Evolutionary conservation across 2,329 filamentous ascomycete genomes (phyloP).

Genomic region (Myrmaecium sp.): DNA sequence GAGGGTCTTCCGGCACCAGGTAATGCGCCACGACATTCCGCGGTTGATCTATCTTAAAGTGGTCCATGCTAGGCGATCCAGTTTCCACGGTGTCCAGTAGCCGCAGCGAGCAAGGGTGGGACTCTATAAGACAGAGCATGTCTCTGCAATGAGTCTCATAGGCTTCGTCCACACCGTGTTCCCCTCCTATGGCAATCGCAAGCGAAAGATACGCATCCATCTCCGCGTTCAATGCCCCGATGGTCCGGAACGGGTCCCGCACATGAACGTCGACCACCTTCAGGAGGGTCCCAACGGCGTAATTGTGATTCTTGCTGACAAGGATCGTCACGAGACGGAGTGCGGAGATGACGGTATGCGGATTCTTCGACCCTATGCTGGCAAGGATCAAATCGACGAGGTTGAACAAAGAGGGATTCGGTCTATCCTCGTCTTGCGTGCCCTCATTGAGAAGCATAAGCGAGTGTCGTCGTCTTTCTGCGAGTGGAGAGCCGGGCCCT

Average conservation of each 20-base stretch:
- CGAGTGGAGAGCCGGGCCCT: conserved; percentile 34
- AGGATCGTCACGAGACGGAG: conserved; percentile 77
- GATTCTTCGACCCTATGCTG: conserved; percentile 66
- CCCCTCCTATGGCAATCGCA: conserved; percentile 50
- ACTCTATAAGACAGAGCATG: conserved; percentile 49
- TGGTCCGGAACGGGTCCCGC: conserved; percentile 43
- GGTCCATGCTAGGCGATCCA: conserved; percentile 29
- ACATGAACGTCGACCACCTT: conserved; percentile 43
- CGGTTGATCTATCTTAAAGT: conserved; percentile 33
- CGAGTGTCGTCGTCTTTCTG: conserved; percentile 69
- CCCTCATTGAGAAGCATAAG: conserved; percentile 72
- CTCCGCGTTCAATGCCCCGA: conserved; percentile 59
- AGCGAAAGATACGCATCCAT: conserved; percentile 54
- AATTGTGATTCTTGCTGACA: conserved; percentile 71
- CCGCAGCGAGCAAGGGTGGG: conserved; percentile 54
- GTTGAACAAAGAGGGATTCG: conserved; percentile 81
- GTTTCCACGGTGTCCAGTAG: conserved; percentile 47
- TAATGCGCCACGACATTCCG: conserved; percentile 43
- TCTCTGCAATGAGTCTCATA: conserved; percentile 61
- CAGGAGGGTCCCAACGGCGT: conserved; percentile 62
- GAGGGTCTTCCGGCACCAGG: conserved; percentile 43
- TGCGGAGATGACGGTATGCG: conserved; percentile 79
- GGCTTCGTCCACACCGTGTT: conserved; percentile 53
- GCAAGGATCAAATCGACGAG: conserved; percentile 79
- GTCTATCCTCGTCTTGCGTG: conserved; percentile 54